Base-by-base conservation (phyloP, 352 stramenopile genomes). In the Phytophthora sp. region DNA sequence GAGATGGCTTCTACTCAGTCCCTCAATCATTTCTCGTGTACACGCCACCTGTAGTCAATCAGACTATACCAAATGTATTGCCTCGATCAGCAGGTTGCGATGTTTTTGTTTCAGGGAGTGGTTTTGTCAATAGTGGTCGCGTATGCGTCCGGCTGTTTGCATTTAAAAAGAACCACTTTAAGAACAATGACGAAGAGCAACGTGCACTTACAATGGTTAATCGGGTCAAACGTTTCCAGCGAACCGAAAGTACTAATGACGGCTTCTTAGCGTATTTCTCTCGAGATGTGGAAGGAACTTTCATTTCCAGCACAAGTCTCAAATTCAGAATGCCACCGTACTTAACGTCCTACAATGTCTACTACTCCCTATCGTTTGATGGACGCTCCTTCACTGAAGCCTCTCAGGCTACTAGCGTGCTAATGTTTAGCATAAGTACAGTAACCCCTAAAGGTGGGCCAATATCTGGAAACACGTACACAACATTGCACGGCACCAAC, bases 391-490 rank as follows among this genome's bases (percentile, higher is more conserved):
- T 90, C 37, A 89, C 79, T 0, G 43, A 74, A 20, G 79, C 76
- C 2, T 69, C 76, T 0, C 7, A 43, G 0, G 31, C 32, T 0
- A 72, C 81, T 0, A 78, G 64, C 17, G 37, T 92, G 8, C 43
- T 87, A 17, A 26, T 92, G 24, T 92, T 84, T 37, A 90, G 81
- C 24, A 67, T 83, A 8, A 71, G 77, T 30, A 34, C 63, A 1
- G 62, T 92, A 7, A 58, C 79, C 1, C 84, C 84, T 0, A 77
- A 79, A 20, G 84, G 81, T 11, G 84, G 84, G 4, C 84, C 84
- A 4, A 73, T 88, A 11, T 89, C 74, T 28, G 84, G 84, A 0
- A 91, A 89, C 59, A 92, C 84, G 30, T 92, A 92, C 58, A 74
- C 79, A 1, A 70, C 77, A 1, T 56, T 91, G 0, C 64, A 87